Evolutionary conservation across 257 asterid genomes (phyloP), one percentile per base, ranked within the genome.

Genomic region (Primulina tabacum): DNA sequence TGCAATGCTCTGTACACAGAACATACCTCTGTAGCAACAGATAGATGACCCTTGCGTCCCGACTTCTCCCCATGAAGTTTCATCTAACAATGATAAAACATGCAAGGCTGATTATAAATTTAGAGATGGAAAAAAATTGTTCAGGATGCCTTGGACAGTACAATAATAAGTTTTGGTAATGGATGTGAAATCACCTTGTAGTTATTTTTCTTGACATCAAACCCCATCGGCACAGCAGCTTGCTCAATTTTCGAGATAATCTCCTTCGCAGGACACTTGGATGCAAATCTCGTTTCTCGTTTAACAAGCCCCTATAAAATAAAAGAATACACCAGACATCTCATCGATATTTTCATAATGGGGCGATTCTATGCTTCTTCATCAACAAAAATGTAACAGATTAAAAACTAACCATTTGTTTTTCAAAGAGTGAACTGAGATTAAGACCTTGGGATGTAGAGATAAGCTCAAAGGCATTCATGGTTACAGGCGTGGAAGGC

Each of bases 371-470:
- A 43, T 43, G 53, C 1, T 43, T 43, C 6, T 43, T 43, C 3
- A 4, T 43, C n/a, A 12, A 43, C n/a, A 3, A 7, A 14, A 43
- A 43, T 43, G 53, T 11, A 12, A 16, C 14, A 12, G 12, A 43
- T 4, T 43, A 3, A 38, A 43, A 57, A 32, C 83, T 3, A 68
- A 92, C 97, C 97, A 90, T 86, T 79, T 92, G 93, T 80, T 90
- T 89, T 81, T 93, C 97, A 73, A 93, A 93, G 47, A 93, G 97
- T 73, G 87, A 75, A 77, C 87, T 82, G 68, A 93, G 92, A 78
- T 90, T 90, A 77, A 93, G 95, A 80, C 99, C 97, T 88, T 90
- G 97, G 32, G 99, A 93, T 71, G 89, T 93, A 62, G 99, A 93
- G 68, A 93, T 93, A 57, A 93, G 96, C 80, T 93, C 99, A 67